These are phyloP conservation scores for Eucalyptus regnans DNA, from an alignment of 345 rosid species.

Conservation along the genomic window DNA sequence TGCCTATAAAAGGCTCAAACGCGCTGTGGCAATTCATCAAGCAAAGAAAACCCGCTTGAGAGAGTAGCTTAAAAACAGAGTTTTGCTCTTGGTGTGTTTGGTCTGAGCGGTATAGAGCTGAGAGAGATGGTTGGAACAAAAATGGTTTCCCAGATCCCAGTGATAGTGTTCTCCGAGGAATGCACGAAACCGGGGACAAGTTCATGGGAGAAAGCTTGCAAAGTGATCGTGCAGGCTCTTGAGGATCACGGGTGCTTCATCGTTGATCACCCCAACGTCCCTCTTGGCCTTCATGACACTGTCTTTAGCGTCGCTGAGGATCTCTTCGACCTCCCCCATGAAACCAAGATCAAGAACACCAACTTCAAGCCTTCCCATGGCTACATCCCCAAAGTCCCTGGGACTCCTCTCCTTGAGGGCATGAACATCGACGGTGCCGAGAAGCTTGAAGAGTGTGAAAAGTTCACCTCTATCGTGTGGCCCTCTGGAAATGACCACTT, in stretches of 20 bases:
- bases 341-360: conserved; percentile 26
- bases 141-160: neutral
- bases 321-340: conserved; percentile 16
- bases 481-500: conserved; percentile 33
- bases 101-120: neutral
- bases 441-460: conserved; percentile 8
- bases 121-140: neutral
- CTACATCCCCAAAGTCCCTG: conserved; percentile 18
- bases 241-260: conserved; percentile 22
- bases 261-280: neutral
- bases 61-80: neutral
- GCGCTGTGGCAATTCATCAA: neutral
- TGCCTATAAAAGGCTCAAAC: neutral
- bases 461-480: conserved; percentile 36
- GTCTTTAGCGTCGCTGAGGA: neutral
- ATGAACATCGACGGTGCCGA: conserved; percentile 21
- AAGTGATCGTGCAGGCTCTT: conserved; percentile 2
- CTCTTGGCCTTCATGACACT: neutral
- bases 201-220: conserved; percentile 11
- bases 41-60: neutral
- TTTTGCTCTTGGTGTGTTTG: neutral
- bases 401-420: conserved; percentile 28
- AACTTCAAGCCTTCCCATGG: conserved; percentile 22
- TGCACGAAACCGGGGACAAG: conserved; percentile 1
- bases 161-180: neutral